These are phyloP conservation scores for Pelagomonas calceolata DNA, from an alignment of 108 stramenopile species.

Conservation along the genomic window DNA sequence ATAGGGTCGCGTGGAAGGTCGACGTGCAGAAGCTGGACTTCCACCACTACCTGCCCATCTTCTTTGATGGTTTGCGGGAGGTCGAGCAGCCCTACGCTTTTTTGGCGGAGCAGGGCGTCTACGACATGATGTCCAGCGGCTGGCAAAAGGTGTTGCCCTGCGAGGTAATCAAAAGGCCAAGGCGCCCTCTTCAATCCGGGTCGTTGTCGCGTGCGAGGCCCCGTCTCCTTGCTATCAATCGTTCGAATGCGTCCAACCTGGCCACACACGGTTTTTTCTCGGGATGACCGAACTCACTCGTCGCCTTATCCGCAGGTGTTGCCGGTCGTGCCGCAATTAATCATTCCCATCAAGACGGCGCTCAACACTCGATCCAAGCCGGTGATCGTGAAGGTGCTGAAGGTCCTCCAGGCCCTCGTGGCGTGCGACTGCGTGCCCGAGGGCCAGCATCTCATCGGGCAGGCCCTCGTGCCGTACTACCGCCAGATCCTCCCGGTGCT, in stretches of 20 bases:
- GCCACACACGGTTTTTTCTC: too few species aligned
- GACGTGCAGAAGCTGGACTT: conserved; percentile 70
- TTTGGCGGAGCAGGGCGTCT: conserved; percentile 70
- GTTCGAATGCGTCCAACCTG: too few species aligned
- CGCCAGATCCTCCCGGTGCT: conserved; percentile 73
- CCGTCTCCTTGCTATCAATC: too few species aligned
- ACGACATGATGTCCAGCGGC: conserved; percentile 68
- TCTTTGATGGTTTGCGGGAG: conserved; percentile 78
- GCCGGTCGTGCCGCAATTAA: conserved; percentile 70
- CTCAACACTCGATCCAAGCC: conserved; percentile 62
- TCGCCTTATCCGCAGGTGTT: too few species aligned
- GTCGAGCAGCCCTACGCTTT: conserved; percentile 72
- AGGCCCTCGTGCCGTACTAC: conserved; percentile 78
- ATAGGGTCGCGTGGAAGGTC: conserved; percentile 72
- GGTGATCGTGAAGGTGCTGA: conserved; percentile 75
- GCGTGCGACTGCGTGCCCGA: conserved; percentile 51
- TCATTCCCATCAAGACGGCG: conserved; percentile 76
- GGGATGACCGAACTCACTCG: too few species aligned
- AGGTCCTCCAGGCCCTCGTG: conserved; percentile 70
- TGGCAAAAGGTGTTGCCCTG: conserved; percentile 59
- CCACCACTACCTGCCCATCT: conserved; percentile 77
- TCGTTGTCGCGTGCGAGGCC: too few species aligned
- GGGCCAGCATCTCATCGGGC: conserved; percentile 62
- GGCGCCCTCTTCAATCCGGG: too few species aligned
- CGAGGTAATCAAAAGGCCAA: too few species aligned